Base-by-base conservation (phyloP, 352 stramenopile species). In the Sclerospora graminicola region DNA sequence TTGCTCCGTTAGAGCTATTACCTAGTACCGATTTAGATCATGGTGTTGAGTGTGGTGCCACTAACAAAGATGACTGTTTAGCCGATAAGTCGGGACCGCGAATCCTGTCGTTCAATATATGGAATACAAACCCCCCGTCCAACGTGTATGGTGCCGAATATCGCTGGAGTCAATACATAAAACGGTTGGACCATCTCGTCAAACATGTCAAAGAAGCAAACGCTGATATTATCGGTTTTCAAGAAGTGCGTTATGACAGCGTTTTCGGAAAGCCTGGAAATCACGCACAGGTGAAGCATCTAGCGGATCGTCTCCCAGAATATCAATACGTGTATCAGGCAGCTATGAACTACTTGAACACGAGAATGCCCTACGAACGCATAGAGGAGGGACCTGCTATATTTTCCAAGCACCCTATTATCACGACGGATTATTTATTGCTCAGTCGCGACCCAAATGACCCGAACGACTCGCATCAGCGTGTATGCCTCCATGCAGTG, bases 101-200 rank as follows among this genome's bases (percentile, higher is more conserved):
- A 15, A 90, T 93, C 23, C 51, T 91, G 24, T 83, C 81, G 32
- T 95, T 87, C 63, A 95, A 95, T 31, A 70, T 93, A 9, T 95
- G 83, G 83, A 94, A 92, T 59, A 92, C 81, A 8, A 95, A 93
- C 41, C 83, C 83, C 3, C 80, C 78, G 0, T 63, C 51, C 0
- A 63, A 83, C 19, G 69, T 88, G 19, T 84, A 87, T 42, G 79
- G 74, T 30, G 41, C 53, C 33, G 24, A 41, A 5, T 57, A 60
- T 20, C 74, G 83, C 8, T 89, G 74, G 71, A 29, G 39, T n/a
- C 74, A 86, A 43, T 95, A 95, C 58, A 45, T 28, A 1, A 84
- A 84, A 43, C 72, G 82, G 5, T 54, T 95, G 11, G 67, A 89
- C 39, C 75, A 88, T 43, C 63, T 95, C n/a, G 60, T 57, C 0